phyloP scores from a whole-genome alignment of 176 grass and related monocot species.

The Oryza punctata region DNA sequence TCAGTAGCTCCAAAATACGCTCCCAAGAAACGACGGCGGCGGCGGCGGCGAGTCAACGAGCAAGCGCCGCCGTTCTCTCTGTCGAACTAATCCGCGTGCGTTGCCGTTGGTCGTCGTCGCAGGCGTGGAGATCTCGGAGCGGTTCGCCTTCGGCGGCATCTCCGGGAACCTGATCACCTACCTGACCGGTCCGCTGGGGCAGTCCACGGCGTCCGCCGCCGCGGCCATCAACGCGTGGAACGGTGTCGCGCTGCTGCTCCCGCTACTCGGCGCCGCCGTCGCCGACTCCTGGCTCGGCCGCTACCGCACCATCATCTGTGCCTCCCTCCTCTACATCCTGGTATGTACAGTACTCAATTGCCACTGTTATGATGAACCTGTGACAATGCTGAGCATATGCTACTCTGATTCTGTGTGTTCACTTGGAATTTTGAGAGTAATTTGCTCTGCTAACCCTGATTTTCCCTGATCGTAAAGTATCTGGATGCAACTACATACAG shows the following conservation, averaged over 20 bases:
- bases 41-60: constrained; percentile 1
- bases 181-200: constrained; percentile 41
- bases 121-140: constrained; percentile 38
- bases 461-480: too few relatives aligned
- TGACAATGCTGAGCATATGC: neutral
- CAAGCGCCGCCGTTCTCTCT: neutral
- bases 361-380: neutral
- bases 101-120: neutral
- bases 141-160: constrained; percentile 38
- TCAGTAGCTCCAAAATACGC: constrained; percentile 28
- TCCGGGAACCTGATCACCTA: constrained; percentile 43
- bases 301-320: constrained; percentile 32
- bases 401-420: neutral
- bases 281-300: constrained; percentile 53
- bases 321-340: constrained; percentile 46
- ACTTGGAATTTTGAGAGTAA: neutral
- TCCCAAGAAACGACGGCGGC: neutral
- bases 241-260: constrained; percentile 19
- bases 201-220: constrained; percentile 36
- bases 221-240: constrained; percentile 41
- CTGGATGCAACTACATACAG: too few relatives aligned
- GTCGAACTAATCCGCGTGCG: neutral
- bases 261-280: constrained; percentile 43
- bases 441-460: too few relatives aligned
- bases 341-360: neutral